Conservation (phyloP, 2,329 filamentous ascomycete genomes). For the Verticillium nubilum region DNA sequence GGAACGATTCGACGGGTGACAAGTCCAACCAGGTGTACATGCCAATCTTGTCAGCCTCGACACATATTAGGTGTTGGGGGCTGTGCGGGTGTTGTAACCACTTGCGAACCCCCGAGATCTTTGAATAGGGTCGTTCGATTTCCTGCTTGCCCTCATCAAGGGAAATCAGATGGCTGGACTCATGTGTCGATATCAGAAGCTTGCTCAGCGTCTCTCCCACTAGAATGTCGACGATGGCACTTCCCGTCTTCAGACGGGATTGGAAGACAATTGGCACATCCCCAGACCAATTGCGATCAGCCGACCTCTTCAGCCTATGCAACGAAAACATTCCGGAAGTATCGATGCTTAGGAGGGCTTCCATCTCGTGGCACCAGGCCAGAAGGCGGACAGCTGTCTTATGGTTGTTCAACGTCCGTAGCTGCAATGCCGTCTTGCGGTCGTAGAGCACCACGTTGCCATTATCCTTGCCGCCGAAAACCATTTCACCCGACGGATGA, state of each 20-base stretch:
- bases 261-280: constrained; percentile 10
- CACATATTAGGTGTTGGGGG: constrained; percentile 19
- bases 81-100: constrained; percentile 15
- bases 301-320: constrained; percentile 9
- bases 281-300: constrained; percentile 6
- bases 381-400: constrained; percentile 21
- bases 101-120: constrained; percentile 9
- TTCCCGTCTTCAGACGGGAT: constrained; percentile 13
- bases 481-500: constrained; percentile 16
- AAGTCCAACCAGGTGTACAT: constrained; percentile 22
- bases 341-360: constrained; percentile 22
- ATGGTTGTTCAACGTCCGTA: constrained; percentile 21
- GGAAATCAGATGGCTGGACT: constrained; percentile 23
- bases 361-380: constrained; percentile 15
- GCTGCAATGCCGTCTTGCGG: constrained; percentile 15
- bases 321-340: constrained; percentile 17
- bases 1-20: constrained; percentile 14
- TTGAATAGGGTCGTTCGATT: constrained; percentile 4
- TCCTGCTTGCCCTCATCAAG: constrained; percentile 16
- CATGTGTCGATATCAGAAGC: constrained; percentile 23
- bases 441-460: constrained; percentile 25
- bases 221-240: constrained; percentile 19
- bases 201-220: constrained; percentile 18
- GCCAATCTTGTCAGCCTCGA: constrained; percentile 17
- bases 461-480: constrained; percentile 30